Conservation (phyloP, 352 stramenopile genomes). For the Pythium monospermum region DNA sequence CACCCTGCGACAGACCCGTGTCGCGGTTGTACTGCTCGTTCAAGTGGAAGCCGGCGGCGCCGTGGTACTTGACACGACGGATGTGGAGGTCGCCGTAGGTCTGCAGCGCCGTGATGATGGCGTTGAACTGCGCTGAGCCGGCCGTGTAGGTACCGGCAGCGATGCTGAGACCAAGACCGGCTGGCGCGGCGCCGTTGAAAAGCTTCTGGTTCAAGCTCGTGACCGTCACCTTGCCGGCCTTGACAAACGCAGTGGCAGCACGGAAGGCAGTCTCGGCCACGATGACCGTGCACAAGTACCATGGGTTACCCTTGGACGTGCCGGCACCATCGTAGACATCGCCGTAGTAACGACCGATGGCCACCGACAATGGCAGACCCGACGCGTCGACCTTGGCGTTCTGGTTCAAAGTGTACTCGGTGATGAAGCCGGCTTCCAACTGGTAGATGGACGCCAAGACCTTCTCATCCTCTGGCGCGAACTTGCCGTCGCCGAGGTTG, state of each 20-base stretch:
- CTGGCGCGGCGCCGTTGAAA: constrained; percentile 17
- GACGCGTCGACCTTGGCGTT: constrained; percentile 7
- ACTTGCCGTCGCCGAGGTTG: constrained; percentile 19
- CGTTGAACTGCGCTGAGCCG: constrained; percentile 15
- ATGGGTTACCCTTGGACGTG: constrained; percentile 22
- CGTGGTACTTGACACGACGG: constrained; percentile 25
- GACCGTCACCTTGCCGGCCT: constrained; percentile 20
- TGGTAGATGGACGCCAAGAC: constrained; percentile 17
- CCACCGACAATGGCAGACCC: constrained; percentile 17
- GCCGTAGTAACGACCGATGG: constrained; percentile 26
- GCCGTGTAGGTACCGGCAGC: constrained; percentile 9
- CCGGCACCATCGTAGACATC: constrained; percentile 20
- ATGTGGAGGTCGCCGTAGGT: constrained; percentile 23
- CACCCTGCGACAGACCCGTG: constrained; percentile 19
- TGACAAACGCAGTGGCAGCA: constrained; percentile 17
- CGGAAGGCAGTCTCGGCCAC: constrained; percentile 16
- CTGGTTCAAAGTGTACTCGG: constrained; percentile 24
- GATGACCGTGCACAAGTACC: constrained; percentile 19
- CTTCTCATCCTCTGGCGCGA: constrained; percentile 17
- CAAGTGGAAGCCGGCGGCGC: constrained; percentile 18
- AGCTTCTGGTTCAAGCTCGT: constrained; percentile 22
- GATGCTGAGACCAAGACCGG: constrained; percentile 18
- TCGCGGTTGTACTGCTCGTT: constrained; percentile 34
- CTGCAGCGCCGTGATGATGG: constrained; percentile 18
- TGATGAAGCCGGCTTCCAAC: constrained; percentile 21